Conservation (phyloP, 2,329 filamentous ascomycete genomes). For the Alternaria hordeiaustralica region DNA sequence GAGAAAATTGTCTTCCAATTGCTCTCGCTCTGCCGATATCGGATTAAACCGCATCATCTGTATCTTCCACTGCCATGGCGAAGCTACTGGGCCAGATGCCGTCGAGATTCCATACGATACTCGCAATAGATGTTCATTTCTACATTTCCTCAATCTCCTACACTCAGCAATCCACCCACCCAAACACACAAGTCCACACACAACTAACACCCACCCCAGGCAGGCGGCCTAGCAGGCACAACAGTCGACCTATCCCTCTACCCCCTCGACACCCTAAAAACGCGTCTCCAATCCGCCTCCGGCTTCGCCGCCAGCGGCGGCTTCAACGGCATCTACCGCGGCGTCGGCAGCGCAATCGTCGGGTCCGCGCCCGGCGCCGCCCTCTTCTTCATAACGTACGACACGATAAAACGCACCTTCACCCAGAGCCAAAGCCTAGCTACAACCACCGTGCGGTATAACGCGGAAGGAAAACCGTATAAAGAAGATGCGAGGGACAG, state of each 20-base stretch:
- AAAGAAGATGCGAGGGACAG: slow-evolving; percentile 14
- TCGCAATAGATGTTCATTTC: not conserved
- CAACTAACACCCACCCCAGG: slow-evolving; percentile 53
- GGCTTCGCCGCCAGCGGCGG: slow-evolving; percentile 85
- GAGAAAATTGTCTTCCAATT: not conserved
- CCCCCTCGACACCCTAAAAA: slow-evolving; percentile 98
- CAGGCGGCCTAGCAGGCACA: slow-evolving; percentile 89
- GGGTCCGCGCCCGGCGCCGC: slow-evolving; percentile 93
- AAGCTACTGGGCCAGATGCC: not conserved
- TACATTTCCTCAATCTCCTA: not conserved
- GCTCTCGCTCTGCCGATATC: not conserved
- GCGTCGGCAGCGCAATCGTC: slow-evolving; percentile 85
- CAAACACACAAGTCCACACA: not conserved
- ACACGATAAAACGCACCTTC: slow-evolving; percentile 64
- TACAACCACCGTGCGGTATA: slow-evolving; percentile 16
- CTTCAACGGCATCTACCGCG: slow-evolving; percentile 90
- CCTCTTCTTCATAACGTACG: slow-evolving; percentile 97
- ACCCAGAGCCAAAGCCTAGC: slow-evolving; percentile 10
- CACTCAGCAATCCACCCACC: no score
- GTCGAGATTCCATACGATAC: no score
- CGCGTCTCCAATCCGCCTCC: slow-evolving; percentile 83
- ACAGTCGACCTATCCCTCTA: slow-evolving; percentile 97
- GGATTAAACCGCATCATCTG: not conserved
- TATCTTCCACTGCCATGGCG: not conserved
- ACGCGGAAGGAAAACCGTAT: slow-evolving; percentile 40